These are phyloP conservation scores for Ogataea pini DNA, from an alignment of 805 yeast species.

Conservation along the genomic window DNA sequence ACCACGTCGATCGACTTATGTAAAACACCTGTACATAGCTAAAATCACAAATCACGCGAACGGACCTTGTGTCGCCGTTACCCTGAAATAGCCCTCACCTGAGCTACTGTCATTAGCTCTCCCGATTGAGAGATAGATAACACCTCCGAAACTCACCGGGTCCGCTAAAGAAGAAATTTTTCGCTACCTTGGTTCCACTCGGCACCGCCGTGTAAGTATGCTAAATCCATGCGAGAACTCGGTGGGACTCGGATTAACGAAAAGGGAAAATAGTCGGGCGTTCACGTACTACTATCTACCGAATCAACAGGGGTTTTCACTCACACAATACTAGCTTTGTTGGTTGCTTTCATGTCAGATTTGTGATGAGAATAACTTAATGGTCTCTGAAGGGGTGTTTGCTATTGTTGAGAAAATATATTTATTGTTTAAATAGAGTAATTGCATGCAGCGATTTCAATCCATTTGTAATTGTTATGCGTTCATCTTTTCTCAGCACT, in stretches of 20 bases:
- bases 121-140: background rate
- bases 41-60: background rate
- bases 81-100: no score
- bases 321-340: background rate
- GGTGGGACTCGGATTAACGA: background rate
- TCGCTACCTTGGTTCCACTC: background rate
- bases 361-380: background rate
- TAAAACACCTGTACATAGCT: background rate
- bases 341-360: no score
- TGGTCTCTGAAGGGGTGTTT: background rate
- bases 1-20: background rate
- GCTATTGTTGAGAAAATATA: background rate
- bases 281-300: background rate
- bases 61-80: background rate
- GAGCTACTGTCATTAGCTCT: background rate
- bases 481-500: no score
- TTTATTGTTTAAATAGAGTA: no score
- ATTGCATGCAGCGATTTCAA: background rate
- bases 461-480: no score
- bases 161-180: background rate
- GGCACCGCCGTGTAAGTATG: no score
- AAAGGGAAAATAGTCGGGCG: background rate
- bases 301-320: background rate
- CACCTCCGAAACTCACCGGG: slow-evolving; percentile 6
- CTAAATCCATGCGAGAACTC: no score